phyloP scores from a whole-genome alignment of 2,329 filamentous ascomycete species.

The Davidsoniella australis region DNA sequence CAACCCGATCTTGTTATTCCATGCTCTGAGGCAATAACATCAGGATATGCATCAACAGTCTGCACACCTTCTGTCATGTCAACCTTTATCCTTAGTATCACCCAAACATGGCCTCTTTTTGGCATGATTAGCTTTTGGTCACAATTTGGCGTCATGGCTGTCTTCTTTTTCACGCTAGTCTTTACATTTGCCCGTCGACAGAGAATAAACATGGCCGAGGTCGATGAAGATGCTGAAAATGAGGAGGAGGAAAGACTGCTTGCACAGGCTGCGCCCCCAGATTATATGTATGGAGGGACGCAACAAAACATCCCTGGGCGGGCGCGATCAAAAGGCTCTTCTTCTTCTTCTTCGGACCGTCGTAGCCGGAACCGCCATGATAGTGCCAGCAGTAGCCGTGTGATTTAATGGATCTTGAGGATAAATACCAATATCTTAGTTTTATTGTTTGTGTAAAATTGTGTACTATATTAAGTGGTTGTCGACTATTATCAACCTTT shows the following conservation, averaged over 20 bases:
- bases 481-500: background rate
- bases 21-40: slow-evolving; percentile 62
- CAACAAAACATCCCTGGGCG: slow-evolving; percentile 6
- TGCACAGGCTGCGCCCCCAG: slow-evolving; percentile 64
- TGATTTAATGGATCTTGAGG: background rate
- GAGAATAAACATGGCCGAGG: slow-evolving; percentile 53
- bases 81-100: slow-evolving; percentile 83
- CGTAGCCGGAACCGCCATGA: background rate
- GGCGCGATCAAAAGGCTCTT: slow-evolving; percentile 4
- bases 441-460: background rate
- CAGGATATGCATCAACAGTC: slow-evolving; percentile 55
- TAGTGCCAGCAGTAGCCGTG: background rate
- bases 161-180: slow-evolving; percentile 69
- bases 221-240: slow-evolving; percentile 78
- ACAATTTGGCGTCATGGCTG: slow-evolving; percentile 73
- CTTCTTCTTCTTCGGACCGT: background rate
- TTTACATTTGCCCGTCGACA: slow-evolving; percentile 69
- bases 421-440: background rate
- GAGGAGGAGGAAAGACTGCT: slow-evolving; percentile 89
- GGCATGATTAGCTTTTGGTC: slow-evolving; percentile 90
- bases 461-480: background rate
- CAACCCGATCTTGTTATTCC: slow-evolving; percentile 56
- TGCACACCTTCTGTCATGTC: slow-evolving; percentile 87
- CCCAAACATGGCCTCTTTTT: slow-evolving; percentile 89
- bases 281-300: slow-evolving; percentile 7